Conservation (phyloP, 192 early-diverging fungal genomes). For the Podila epigama region DNA sequence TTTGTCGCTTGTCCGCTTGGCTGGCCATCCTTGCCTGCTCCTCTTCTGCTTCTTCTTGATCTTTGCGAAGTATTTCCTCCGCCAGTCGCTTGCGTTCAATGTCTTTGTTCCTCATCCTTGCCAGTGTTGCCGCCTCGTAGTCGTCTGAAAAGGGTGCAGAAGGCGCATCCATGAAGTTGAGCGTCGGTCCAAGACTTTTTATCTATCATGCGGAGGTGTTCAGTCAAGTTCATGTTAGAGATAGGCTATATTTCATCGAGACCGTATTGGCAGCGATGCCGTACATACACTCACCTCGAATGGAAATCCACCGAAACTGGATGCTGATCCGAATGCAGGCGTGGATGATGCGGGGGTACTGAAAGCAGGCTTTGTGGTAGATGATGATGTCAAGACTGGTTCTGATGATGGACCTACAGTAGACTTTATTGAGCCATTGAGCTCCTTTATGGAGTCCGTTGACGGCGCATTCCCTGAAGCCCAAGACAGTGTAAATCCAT, state of each 20-base stretch:
- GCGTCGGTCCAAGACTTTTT: slow-evolving; percentile 14
- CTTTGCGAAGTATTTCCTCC: slow-evolving; percentile 37
- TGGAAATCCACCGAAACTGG: slow-evolving; percentile 15
- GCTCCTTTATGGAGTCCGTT: too few species aligned
- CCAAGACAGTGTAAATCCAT: slow-evolving; percentile 54
- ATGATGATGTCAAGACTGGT: slow-evolving; percentile 1
- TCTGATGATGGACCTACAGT: too few species aligned
- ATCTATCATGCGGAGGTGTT: too few species aligned
- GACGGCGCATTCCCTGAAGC: slow-evolving; percentile 52
- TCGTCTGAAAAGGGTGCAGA: slow-evolving; percentile 43
- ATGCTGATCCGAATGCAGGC: slow-evolving; percentile 11
- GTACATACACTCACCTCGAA: slow-evolving; percentile 21
- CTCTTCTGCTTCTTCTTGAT: slow-evolving; percentile 42
- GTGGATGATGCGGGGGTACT: slow-evolving; percentile 15
- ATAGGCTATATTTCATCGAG: too few species aligned
- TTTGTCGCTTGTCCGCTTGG: slow-evolving; percentile 16
- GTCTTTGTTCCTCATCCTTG: slow-evolving; percentile 51
- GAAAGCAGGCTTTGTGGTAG: slow-evolving; percentile 14
- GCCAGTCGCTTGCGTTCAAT: slow-evolving; percentile 50
- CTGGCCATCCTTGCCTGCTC: not conserved
- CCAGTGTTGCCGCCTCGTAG: slow-evolving; percentile 56
- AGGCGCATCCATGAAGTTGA: slow-evolving; percentile 13
- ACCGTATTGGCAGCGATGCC: not conserved
- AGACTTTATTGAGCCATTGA: too few species aligned
- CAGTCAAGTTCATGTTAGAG: too few species aligned